Base-by-base conservation (phyloP, 176 grass and related monocot species). In the Hordeum marinum region DNA sequence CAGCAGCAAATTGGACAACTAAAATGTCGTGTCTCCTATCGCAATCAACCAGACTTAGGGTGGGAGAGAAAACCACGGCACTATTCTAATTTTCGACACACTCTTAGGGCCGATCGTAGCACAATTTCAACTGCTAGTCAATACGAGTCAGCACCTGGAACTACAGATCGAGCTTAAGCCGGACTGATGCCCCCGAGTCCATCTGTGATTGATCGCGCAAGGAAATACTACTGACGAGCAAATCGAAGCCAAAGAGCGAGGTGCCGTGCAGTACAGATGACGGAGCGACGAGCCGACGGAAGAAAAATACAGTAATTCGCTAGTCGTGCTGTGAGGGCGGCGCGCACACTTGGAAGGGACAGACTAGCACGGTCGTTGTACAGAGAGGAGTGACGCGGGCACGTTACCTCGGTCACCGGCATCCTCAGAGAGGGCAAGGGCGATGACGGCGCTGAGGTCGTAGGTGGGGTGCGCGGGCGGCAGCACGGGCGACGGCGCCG, bases 351-450 rank as follows among this genome's bases (percentile, higher is more conserved):
- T 1, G 37, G 37, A 39, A 9, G 37, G 37, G 37, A 39, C 37
- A 39, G 37, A 39, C 37, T 39, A 39, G 37, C 37, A 39, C 37
- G 37, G 37, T 9, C 8, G 37, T 39, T 39, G 37, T 39, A 9
- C 7, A 39, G 7, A 39, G 37, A 39, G 37, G 46, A 2, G 46
- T 14, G 46, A 17, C 13, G 45, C 45, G 9, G 37, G 37, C 46
- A 50, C 14, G 46, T 7, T 74, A 95, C 93, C 93, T 92, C 91
- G 83, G 86, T 98, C 93, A 10, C 93, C 93, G 25, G 93, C 96
- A 85, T 98, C 96, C 83, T 98, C 96, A 25, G 96, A 92, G 86
- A 98, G 96, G 57, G 96, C 96, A 69, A 96, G 96, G 55, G 78
- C 90, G 66, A 98, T 95, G 60, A 94, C 91, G 46, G 91, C 80